These are phyloP conservation scores for Eucalyptus marginata DNA, from an alignment of 345 rosid species.

Conservation along the genomic window DNA sequence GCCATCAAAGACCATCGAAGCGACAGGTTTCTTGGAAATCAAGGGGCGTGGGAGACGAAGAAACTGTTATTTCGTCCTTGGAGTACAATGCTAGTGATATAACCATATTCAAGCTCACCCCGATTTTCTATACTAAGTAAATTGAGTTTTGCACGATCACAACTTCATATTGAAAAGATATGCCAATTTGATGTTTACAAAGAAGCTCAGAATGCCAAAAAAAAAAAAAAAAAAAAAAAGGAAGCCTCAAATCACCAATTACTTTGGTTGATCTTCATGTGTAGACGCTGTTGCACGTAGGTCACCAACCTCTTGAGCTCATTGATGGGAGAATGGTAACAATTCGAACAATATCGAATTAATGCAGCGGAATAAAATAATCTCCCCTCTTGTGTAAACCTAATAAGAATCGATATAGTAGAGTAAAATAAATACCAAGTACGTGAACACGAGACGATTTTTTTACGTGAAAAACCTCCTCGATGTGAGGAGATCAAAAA, in stretches of 20 bases:
- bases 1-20: not conserved
- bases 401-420: no score
- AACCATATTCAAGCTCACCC: not conserved
- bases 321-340: no score
- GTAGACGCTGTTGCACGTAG: conserved; percentile 8
- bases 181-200: not conserved
- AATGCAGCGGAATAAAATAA: no score
- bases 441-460: no score
- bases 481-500: no score
- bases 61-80: not conserved
- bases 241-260: not conserved
- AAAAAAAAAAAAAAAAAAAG: not conserved
- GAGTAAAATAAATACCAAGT: no score
- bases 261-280: conserved; percentile 10
- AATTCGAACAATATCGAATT: no score
- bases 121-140: not conserved
- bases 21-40: not conserved
- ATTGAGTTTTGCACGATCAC: not conserved
- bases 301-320: conserved; percentile 11
- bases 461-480: no score
- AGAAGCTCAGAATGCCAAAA: not conserved
- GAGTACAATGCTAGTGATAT: not conserved
- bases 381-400: no score
- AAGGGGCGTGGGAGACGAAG: not conserved
- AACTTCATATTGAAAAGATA: not conserved